Conservation (phyloP, 2,329 filamentous ascomycete genomes). For the Ceratocystis colombiana region DNA sequence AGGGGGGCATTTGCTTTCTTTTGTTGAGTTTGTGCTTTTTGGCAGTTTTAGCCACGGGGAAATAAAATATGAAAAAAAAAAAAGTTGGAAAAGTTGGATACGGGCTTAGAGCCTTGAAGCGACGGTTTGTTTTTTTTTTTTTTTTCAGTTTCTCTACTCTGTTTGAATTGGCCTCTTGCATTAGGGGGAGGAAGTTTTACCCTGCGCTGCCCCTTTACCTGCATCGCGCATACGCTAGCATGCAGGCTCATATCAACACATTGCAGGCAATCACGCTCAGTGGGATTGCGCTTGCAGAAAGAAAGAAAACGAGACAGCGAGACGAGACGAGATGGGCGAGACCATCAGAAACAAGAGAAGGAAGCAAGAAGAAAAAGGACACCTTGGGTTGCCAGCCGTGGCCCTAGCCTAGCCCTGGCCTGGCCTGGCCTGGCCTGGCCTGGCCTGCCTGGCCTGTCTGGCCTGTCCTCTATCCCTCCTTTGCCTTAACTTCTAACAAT, state of each 20-base stretch:
- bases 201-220: neutral
- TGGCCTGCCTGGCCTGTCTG: neutral
- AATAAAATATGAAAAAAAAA: neutral
- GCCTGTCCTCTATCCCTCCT: neutral
- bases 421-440: neutral
- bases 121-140: neutral
- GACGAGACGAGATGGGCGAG: neutral
- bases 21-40: neutral
- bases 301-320: neutral
- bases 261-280: neutral
- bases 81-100: conserved; percentile 6
- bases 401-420: neutral
- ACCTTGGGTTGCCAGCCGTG: no score
- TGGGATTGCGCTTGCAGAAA: neutral
- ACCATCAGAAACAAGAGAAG: neutral
- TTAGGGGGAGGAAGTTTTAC: neutral
- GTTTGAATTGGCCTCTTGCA: neutral
- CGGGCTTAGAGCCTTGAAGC: neutral
- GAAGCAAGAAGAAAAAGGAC: neutral
- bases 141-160: no score
- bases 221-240: neutral
- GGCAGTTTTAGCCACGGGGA: neutral
- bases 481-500: conserved; percentile 2
- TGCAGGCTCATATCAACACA: neutral
- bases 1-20: neutral